Conservation (phyloP, 176 grass and related monocot genomes). For the Hordeum marinum region DNA sequence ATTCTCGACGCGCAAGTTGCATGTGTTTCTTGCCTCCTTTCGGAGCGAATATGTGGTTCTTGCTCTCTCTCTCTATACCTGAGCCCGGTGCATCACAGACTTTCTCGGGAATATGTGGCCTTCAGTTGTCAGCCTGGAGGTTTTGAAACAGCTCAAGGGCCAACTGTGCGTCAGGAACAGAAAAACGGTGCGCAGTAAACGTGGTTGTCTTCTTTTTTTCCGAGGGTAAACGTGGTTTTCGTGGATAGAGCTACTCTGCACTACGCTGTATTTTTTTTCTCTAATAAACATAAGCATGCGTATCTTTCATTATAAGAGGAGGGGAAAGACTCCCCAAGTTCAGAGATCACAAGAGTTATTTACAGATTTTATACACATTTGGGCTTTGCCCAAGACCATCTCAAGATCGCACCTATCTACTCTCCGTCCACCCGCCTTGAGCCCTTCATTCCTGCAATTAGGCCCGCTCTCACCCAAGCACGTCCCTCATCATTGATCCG, state of each 20-base stretch:
- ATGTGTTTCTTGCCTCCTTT: constrained; percentile 29
- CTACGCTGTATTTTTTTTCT: not conserved
- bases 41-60: not conserved
- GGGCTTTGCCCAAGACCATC: no score
- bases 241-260: not conserved
- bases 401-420: no score
- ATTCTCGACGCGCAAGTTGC: not conserved
- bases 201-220: not conserved
- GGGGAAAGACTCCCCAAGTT: no score
- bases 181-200: not conserved
- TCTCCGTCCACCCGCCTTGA: no score
- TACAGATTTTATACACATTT: no score
- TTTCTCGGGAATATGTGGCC: not conserved
- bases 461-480: no score
- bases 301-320: no score
- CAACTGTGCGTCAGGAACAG: not conserved
- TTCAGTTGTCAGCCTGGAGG: not conserved
- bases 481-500: no score
- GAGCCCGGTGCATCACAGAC: not conserved
- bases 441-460: no score
- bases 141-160: not conserved
- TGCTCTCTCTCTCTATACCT: not conserved
- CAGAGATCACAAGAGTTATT: no score
- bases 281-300: no score
- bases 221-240: not conserved